Evolutionary conservation across 371 early-diverging fungal genomes (phyloP), one percentile per base, ranked within the genome.

Genomic region (Mucor sp.): DNA sequence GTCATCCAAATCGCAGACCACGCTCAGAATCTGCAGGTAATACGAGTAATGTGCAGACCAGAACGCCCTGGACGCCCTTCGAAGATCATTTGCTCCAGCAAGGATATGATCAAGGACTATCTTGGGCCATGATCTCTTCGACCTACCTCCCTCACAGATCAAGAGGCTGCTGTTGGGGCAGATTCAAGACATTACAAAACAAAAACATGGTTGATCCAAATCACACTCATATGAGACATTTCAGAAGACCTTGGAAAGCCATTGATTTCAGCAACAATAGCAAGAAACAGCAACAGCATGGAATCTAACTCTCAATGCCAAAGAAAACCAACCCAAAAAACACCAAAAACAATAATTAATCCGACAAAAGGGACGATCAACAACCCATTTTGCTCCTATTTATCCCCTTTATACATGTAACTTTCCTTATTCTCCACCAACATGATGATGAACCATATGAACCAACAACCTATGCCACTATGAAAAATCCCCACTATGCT

Each of bases 101-200:
- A 66, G 83, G 83, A 11, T 80, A 80, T 37, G 68, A 65, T 33
- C 76, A 83, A 70, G 83, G 83, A 33, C 41, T 80, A 25, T 83
- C 83, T 9, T 83, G 83, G 83, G 80, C 83, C 9, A 74, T 80
- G 76, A 80, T 83, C 39, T 80, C 80, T 44, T 73, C 83, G 6
- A 80, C 77, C 4, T 83, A 83, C 57, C 73, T 83, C 3, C 79
- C 83, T 3, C 80, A 79, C 57, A 72, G 83, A 32, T 83, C 83
- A 9, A 75, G 83, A 65, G 83, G 83, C 0, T 83, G 83, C 39
- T 83, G 83, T 62, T 83, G 83, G 83, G 83, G 83, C 6, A 70
- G 83, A 9, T 83, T 78, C 63, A 83, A 83, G 56, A 80, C 83
- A 11, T 47, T 83, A n/a, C 83, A 83, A 63, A 72, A 65, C 23